These are phyloP conservation scores for Rachicladosporium sp. DNA, from an alignment of 2,329 filamentous ascomycete genomes.

Conservation along the genomic window DNA sequence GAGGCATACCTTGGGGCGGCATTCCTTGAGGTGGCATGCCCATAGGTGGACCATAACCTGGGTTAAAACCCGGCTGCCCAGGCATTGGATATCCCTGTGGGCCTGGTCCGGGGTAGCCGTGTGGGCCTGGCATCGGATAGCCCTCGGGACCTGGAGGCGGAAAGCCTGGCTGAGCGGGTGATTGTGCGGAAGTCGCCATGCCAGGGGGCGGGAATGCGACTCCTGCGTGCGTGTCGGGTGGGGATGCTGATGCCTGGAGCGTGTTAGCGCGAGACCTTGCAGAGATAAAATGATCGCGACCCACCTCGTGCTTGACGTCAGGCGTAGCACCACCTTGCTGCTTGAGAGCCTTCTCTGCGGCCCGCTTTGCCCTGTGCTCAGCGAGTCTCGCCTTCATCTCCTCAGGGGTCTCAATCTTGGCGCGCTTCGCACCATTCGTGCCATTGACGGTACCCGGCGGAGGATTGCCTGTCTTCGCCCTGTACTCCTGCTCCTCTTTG, in stretches of 20 bases:
- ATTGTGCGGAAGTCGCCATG: background rate
- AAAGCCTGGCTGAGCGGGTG: background rate
- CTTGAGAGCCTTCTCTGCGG: conserved; percentile 43
- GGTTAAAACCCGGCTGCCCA: background rate
- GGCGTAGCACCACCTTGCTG: background rate
- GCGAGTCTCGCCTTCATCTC: conserved; percentile 72
- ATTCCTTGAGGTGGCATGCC: background rate
- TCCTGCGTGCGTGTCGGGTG: background rate
- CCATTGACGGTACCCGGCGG: conserved; percentile 37
- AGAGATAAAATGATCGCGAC: background rate
- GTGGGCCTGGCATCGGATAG: background rate
- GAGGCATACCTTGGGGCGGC: background rate
- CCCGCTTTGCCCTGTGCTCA: conserved; percentile 59
- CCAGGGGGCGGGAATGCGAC: background rate
- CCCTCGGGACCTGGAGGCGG: background rate
- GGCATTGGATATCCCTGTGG: background rate
- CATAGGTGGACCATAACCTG: background rate
- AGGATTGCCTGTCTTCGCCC: conserved; percentile 72
- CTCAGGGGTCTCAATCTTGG: conserved; percentile 59
- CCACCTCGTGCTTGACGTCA: background rate
- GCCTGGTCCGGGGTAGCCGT: background rate
- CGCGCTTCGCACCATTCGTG: conserved; percentile 40
- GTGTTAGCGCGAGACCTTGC: background rate
- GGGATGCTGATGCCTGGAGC: background rate
- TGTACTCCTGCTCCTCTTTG: conserved; percentile 62